These are phyloP conservation scores for Evansstolkia leycettana DNA, from an alignment of 495 filamentous ascomycete genomes.

Conservation along the genomic window DNA sequence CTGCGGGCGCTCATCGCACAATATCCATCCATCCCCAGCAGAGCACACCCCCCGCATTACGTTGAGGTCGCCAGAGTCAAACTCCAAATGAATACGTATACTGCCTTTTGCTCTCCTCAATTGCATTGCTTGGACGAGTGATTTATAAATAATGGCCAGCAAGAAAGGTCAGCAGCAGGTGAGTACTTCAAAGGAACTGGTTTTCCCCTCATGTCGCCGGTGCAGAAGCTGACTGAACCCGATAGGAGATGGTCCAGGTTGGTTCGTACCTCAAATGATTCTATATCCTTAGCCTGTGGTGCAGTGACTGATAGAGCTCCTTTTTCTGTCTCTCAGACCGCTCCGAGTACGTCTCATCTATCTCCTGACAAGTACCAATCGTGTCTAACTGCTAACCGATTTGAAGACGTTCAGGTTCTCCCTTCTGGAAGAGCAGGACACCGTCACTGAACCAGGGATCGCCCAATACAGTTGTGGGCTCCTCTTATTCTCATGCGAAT, in stretches of 20 bases:
- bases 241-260: slow-evolving; percentile 98
- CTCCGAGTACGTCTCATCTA: slow-evolving; percentile 34
- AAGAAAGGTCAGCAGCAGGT: slow-evolving; percentile 71
- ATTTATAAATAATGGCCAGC: slow-evolving; percentile 27
- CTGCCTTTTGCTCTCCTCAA: slow-evolving; percentile 12
- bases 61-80: no score
- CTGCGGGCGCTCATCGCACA: no score
- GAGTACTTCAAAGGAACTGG: slow-evolving; percentile 13
- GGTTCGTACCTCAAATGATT: slow-evolving; percentile 51
- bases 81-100: slow-evolving; percentile 8
- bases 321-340: slow-evolving; percentile 21
- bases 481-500: slow-evolving; percentile 92
- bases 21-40: no score
- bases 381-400: slow-evolving; percentile 15
- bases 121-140: slow-evolving; percentile 6
- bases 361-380: neutral
- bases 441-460: slow-evolving; percentile 25
- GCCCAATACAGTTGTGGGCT: slow-evolving; percentile 71
- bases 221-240: slow-evolving; percentile 7
- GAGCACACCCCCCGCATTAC: no score
- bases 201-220: neutral
- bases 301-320: slow-evolving; percentile 18
- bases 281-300: slow-evolving; percentile 11
- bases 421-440: slow-evolving; percentile 72
- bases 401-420: slow-evolving; percentile 57